Evolutionary conservation across 1,284 basidiomycete species (phyloP).

Genomic region (Fomes fomentarius): DNA sequence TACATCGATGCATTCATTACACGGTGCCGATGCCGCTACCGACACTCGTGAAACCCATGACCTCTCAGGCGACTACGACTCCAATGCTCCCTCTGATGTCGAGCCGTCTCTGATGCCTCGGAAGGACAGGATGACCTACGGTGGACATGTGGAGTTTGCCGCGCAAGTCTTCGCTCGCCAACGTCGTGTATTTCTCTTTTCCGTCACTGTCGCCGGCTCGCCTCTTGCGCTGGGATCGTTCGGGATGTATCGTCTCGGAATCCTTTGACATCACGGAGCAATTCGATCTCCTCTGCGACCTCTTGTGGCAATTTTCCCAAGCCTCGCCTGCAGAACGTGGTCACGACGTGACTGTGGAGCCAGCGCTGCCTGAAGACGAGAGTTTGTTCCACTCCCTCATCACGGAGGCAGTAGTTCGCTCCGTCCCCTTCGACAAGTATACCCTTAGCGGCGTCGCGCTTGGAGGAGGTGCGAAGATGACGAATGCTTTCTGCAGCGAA

Average conservation of each 20-base stretch:
- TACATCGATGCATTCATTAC: not conserved
- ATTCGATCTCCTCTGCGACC: not conserved
- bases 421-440: too few relatives aligned
- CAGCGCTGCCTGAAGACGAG: not conserved
- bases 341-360: conserved; percentile 1
- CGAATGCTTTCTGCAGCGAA: too few relatives aligned
- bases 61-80: not conserved
- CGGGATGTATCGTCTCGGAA: conserved; percentile 5
- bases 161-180: conserved; percentile 11
- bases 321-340: not conserved
- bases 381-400: not conserved
- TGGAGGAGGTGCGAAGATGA: too few relatives aligned
- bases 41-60: not conserved
- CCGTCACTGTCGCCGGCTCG: conserved; percentile 4
- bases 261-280: conserved; percentile 6
- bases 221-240: conserved; percentile 11
- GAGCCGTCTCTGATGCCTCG: too few relatives aligned
- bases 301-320: conserved; percentile 5
- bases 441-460: too few relatives aligned
- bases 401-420: too few relatives aligned
- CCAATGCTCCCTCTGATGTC: too few relatives aligned
- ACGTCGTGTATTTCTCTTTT: conserved; percentile 1
- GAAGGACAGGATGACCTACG: not conserved
- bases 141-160: conserved; percentile 1
- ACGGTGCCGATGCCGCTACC: not conserved